Evolutionary conservation across 768 basidiomycete species (phyloP).

Genomic region (Mycena capillaripes): DNA sequence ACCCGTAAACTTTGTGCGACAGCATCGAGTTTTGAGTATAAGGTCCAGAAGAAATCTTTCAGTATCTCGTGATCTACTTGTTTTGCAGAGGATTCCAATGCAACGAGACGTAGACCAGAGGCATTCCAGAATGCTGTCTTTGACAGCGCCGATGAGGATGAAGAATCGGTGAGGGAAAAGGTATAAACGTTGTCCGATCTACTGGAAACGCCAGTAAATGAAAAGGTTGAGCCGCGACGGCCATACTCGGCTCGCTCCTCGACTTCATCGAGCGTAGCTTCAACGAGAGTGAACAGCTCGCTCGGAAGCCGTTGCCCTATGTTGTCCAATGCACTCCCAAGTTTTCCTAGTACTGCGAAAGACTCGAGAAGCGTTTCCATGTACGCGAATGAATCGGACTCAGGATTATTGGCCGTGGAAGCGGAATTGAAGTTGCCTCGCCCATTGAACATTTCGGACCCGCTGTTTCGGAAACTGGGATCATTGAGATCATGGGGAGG

Average conservation of each 20-base stretch:
- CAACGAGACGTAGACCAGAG: constrained; percentile 74
- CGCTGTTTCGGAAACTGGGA: constrained; percentile 46
- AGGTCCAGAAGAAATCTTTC: constrained; percentile 95
- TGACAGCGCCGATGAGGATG: constrained; percentile 37
- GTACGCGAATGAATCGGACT: constrained; percentile 93
- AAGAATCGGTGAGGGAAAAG: constrained; percentile 50
- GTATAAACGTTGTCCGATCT: constrained; percentile 69
- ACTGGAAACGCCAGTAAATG: constrained; percentile 51
- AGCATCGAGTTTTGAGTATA: constrained; percentile 96
- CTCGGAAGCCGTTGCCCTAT: constrained; percentile 85
- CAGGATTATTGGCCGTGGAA: constrained; percentile 72
- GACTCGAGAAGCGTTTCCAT: constrained; percentile 95
- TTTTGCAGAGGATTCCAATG: constrained; percentile 80
- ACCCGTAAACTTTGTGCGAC: constrained; percentile 93
- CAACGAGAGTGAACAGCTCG: constrained; percentile 89
- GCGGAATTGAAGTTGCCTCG: constrained; percentile 34
- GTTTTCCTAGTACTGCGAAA: constrained; percentile 90
- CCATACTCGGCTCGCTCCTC: constrained; percentile 90
- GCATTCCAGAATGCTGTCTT: constrained; percentile 57
- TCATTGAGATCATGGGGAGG: constrained; percentile 77
- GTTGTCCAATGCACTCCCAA: constrained; percentile 87
- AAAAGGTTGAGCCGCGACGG: constrained; percentile 60
- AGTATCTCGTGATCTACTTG: constrained; percentile 88
- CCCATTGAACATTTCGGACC: constrained; percentile 26
- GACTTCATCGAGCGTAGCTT: constrained; percentile 90